Percentiles rank a stretch among this genome's conserved stretches.
phyloP scores from a whole-genome alignment of 2,329 filamentous ascomycete genomes.

The Leptographium galeiforme region DNA sequence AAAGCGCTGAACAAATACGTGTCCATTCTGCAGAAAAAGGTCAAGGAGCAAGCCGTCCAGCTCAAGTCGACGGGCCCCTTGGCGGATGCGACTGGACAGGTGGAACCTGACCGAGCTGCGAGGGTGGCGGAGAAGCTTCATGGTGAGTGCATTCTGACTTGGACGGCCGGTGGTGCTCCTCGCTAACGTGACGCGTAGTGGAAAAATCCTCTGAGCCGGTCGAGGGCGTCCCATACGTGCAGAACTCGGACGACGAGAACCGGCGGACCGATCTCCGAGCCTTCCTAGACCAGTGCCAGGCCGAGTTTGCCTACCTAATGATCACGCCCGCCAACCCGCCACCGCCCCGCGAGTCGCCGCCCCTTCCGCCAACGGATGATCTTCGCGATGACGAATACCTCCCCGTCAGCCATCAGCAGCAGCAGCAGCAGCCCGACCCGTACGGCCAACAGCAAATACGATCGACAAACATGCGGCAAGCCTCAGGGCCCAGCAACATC shows the following conservation, averaged over 20 bases:
- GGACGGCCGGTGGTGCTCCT: neutral
- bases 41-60: slow-evolving; percentile 70
- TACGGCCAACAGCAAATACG: slow-evolving; percentile 25
- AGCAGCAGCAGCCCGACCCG: slow-evolving; percentile 36
- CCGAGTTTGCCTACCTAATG: slow-evolving; percentile 56
- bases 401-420: slow-evolving; percentile 33
- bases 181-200: slow-evolving; percentile 16
- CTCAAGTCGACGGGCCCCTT: slow-evolving; percentile 38
- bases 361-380: slow-evolving; percentile 44
- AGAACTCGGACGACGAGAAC: slow-evolving; percentile 33
- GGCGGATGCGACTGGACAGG: slow-evolving; percentile 24
- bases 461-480: slow-evolving; percentile 25
- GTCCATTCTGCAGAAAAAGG: slow-evolving; percentile 72
- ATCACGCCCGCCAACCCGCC: slow-evolving; percentile 52
- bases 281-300: slow-evolving; percentile 51
- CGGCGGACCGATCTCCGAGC: slow-evolving; percentile 41
- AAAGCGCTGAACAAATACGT: slow-evolving; percentile 86
- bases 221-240: slow-evolving; percentile 33
- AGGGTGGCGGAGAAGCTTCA: slow-evolving; percentile 6
- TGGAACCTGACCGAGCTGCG: slow-evolving; percentile 31
- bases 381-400: slow-evolving; percentile 40
- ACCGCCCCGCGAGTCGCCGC: slow-evolving; percentile 46
- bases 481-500: slow-evolving; percentile 36
- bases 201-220: slow-evolving; percentile 26
- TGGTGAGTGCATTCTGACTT: neutral